Evolutionary conservation across 495 filamentous ascomycete genomes (phyloP).

Genomic region (Penicillium arizonense): DNA sequence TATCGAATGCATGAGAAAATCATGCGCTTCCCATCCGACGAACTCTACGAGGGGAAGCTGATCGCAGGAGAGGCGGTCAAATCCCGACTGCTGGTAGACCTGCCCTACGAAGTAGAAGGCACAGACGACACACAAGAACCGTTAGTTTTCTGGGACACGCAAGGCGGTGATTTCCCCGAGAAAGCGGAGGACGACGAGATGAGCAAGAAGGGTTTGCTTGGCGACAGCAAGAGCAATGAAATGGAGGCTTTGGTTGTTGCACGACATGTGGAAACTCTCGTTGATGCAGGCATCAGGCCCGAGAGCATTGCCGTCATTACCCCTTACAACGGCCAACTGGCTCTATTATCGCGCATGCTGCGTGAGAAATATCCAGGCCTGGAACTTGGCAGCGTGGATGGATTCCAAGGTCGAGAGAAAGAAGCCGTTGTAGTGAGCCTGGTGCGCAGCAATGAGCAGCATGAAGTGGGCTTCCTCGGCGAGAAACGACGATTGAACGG

Average conservation of each 20-base stretch:
- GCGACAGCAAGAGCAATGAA: constrained; percentile 92
- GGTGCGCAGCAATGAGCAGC: constrained; percentile 81
- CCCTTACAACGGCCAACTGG: constrained; percentile 93
- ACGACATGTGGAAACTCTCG: constrained; percentile 68
- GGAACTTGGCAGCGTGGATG: constrained; percentile 92
- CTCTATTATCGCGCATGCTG: constrained; percentile 68
- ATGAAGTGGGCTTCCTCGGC: constrained; percentile 91
- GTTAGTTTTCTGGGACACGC: constrained; percentile 92
- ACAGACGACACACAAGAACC: constrained; percentile 89
- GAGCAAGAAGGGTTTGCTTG: constrained; percentile 55
- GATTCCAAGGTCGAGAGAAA: constrained; percentile 96
- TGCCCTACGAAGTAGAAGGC: constrained; percentile 75
- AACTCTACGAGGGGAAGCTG: constrained; percentile 80
- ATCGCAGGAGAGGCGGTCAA: constrained; percentile 78
- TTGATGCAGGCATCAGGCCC: constrained; percentile 73
- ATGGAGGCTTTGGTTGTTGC: constrained; percentile 82
- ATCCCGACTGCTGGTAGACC: constrained; percentile 66
- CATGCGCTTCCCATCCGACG: constrained; percentile 88
- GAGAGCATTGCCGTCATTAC: constrained; percentile 92
- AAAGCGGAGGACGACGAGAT: constrained; percentile 49
- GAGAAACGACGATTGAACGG: constrained; percentile 92
- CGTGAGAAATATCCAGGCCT: constrained; percentile 79
- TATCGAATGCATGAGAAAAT: constrained; percentile 98
- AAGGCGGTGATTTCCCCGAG: constrained; percentile 86
- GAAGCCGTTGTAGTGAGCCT: constrained; percentile 90